Conservation (phyloP, 2,329 filamentous ascomycete genomes). For the Zopfia rhizophila region DNA sequence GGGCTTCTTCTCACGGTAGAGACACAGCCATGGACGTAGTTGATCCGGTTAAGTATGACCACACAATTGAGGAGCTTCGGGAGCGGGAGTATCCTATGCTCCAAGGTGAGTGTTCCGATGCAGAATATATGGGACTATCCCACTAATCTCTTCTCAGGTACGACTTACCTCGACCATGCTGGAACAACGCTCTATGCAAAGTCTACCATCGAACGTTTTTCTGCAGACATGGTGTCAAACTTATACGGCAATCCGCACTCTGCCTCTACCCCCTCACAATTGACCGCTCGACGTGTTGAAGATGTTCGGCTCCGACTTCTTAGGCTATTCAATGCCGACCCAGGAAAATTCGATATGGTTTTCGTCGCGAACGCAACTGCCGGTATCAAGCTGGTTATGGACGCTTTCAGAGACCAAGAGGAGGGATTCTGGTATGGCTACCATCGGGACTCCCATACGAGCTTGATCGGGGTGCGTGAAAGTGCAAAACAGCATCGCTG, state of each 20-base stretch:
- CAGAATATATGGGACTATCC: background rate
- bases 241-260: slow-evolving; percentile 95
- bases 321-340: slow-evolving; percentile 82
- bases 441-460: slow-evolving; percentile 87
- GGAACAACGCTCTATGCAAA: slow-evolving; percentile 88
- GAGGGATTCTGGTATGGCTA: slow-evolving; percentile 85
- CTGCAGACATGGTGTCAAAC: slow-evolving; percentile 78
- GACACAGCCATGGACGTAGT: slow-evolving; percentile 39
- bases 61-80: slow-evolving; percentile 67
- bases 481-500: slow-evolving; percentile 73
- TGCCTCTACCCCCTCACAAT: slow-evolving; percentile 81
- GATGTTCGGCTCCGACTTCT: slow-evolving; percentile 77
- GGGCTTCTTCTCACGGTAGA: slow-evolving; percentile 1
- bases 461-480: slow-evolving; percentile 81
- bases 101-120: slow-evolving; percentile 61
- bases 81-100: slow-evolving; percentile 75
- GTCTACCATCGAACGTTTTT: slow-evolving; percentile 82
- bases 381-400: slow-evolving; percentile 85
- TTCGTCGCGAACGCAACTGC: slow-evolving; percentile 95
- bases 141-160: slow-evolving; percentile 61
- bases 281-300: slow-evolving; percentile 78
- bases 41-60: slow-evolving; percentile 62
- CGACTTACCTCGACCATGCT: slow-evolving; percentile 90
- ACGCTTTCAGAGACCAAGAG: slow-evolving; percentile 75
- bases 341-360: slow-evolving; percentile 83